These are phyloP conservation scores for Cornus suecica DNA, from an alignment of 148 eudicot species.

Conservation along the genomic window DNA sequence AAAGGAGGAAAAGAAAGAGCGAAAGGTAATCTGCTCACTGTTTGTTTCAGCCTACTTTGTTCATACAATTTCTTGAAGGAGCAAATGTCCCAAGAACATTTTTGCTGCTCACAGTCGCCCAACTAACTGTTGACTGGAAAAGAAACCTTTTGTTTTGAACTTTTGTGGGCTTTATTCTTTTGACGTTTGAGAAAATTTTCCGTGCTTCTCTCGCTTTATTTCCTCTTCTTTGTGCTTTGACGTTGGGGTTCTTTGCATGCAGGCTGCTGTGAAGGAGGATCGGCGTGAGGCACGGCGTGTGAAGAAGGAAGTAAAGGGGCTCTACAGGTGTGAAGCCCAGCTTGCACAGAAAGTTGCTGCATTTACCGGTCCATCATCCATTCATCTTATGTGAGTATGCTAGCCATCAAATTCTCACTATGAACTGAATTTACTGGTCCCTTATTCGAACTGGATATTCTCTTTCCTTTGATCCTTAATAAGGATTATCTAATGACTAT, in stretches of 20 bases:
- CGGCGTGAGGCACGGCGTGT: slow-evolving; percentile 73
- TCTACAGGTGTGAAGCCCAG: slow-evolving; percentile 64
- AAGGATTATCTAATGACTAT: neutral
- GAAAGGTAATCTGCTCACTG: slow-evolving; percentile 58
- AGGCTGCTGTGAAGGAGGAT: slow-evolving; percentile 90
- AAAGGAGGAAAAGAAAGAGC: slow-evolving; percentile 96
- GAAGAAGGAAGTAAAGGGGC: slow-evolving; percentile 77
- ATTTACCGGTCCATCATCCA: slow-evolving; percentile 80
- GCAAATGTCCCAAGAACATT: neutral
- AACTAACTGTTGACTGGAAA: neutral
- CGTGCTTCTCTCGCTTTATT: neutral
- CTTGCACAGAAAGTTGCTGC: slow-evolving; percentile 95
- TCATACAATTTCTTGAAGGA: neutral
- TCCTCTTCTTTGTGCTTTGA: neutral
- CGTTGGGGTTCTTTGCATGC: slow-evolving; percentile 14
- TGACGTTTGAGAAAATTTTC: neutral
- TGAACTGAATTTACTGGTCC: neutral
- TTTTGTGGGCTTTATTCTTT: neutral
- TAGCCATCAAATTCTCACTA: neutral
- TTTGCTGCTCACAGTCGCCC: neutral
- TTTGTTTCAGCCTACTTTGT: slow-evolving; percentile 3
- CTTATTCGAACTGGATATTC: no score
- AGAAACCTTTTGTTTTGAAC: neutral
- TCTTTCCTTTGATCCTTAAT: no score
- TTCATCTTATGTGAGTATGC: slow-evolving; percentile 62